A percentile compares a stretch with the other conserved stretches of the same genome.
phyloP scores from a whole-genome alignment of 768 basidiomycete genomes.

The Epithele typhae region DNA sequence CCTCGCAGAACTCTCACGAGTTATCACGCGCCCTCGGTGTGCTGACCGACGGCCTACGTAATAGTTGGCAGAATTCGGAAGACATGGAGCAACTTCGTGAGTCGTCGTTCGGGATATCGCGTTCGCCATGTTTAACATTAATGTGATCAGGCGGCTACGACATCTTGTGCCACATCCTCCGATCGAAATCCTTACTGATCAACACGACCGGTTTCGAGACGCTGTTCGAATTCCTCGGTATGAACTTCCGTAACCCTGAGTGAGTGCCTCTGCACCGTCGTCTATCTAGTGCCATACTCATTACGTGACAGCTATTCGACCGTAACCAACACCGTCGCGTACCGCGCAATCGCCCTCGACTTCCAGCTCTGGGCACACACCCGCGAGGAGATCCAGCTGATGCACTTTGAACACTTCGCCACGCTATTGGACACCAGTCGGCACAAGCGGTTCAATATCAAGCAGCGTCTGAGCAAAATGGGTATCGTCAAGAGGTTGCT shows the following conservation, averaged over 20 bases:
- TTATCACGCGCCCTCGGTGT: slow-evolving; percentile 69
- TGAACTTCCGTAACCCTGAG: slow-evolving; percentile 82
- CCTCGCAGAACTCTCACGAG: slow-evolving; percentile 64
- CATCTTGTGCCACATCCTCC: slow-evolving; percentile 69
- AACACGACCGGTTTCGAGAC: slow-evolving; percentile 80
- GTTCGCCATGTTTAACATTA: background rate
- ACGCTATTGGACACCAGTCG: slow-evolving; percentile 70
- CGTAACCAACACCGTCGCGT: slow-evolving; percentile 77
- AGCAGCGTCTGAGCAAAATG: slow-evolving; percentile 68
- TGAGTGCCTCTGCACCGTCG: slow-evolving; percentile 32
- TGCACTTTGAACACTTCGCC: slow-evolving; percentile 78
- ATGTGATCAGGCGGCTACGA: slow-evolving; percentile 74
- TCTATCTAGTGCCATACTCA: too few relatives aligned
- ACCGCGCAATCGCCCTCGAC: slow-evolving; percentile 79
- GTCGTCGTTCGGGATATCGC: background rate
- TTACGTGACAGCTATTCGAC: slow-evolving; percentile 60
- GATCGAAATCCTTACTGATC: slow-evolving; percentile 67
- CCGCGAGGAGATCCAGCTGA: slow-evolving; percentile 64
- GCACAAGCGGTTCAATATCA: slow-evolving; percentile 73
- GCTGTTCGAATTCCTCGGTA: slow-evolving; percentile 80
- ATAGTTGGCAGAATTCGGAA: slow-evolving; percentile 91
- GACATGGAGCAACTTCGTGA: slow-evolving; percentile 87
- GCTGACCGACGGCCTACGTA: slow-evolving; percentile 70
- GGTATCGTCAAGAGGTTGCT: slow-evolving; percentile 69
- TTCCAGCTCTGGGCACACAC: slow-evolving; percentile 87